Percentiles rank a stretch among this genome's conserved stretches.
Conservation (phyloP, 768 basidiomycete species). For the Amanita fuliginea region DNA sequence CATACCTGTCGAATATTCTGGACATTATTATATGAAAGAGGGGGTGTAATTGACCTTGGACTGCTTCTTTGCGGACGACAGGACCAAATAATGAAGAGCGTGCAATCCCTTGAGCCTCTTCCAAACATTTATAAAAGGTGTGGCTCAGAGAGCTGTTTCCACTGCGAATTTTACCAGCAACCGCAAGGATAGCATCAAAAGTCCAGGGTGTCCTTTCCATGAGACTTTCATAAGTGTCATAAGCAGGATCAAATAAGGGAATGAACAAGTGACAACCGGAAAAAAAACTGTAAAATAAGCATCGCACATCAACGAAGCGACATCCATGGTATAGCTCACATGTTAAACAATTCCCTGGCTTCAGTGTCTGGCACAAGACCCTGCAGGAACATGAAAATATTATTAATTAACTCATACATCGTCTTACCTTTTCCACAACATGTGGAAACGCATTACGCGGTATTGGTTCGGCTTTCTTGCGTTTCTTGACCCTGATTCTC, state of each 20-base stretch:
- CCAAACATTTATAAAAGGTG: slow-evolving; percentile 84
- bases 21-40: slow-evolving; percentile 9
- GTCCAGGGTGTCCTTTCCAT: slow-evolving; percentile 94
- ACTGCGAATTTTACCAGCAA: slow-evolving; percentile 85
- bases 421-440: slow-evolving; percentile 70
- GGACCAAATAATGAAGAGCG: slow-evolving; percentile 90
- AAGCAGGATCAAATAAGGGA: slow-evolving; percentile 85
- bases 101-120: slow-evolving; percentile 94
- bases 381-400: slow-evolving; percentile 22
- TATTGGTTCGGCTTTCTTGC: slow-evolving; percentile 74
- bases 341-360: slow-evolving; percentile 86
- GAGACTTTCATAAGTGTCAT: slow-evolving; percentile 88
- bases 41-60: slow-evolving; percentile 52
- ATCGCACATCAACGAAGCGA: slow-evolving; percentile 19
- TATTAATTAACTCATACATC: not conserved
- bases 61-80: slow-evolving; percentile 88
- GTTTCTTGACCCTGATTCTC: slow-evolving; percentile 59
- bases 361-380: slow-evolving; percentile 79
- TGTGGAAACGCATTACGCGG: slow-evolving; percentile 82
- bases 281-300: slow-evolving; percentile 64
- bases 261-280: slow-evolving; percentile 95
- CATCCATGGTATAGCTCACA: slow-evolving; percentile 39
- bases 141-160: slow-evolving; percentile 78
- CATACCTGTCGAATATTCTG: slow-evolving; percentile 50
- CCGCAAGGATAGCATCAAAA: slow-evolving; percentile 86